These are phyloP conservation scores for Sporothrix protearum DNA, from an alignment of 2,329 filamentous ascomycete genomes.

Conservation along the genomic window DNA sequence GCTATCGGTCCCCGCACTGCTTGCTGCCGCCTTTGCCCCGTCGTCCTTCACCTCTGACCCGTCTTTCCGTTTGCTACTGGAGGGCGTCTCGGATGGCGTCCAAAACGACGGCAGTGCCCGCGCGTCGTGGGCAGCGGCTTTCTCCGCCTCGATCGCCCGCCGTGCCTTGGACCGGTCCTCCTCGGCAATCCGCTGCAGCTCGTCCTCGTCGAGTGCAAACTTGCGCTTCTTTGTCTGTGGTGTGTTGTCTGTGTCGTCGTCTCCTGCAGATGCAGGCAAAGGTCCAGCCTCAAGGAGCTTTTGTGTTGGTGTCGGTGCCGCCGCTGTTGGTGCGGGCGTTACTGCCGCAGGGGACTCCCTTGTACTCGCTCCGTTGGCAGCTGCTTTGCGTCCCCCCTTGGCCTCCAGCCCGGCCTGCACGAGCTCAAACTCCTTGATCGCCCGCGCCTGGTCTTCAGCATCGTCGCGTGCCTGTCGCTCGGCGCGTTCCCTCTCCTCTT, in stretches of 20 bases:
- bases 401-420: conserved; percentile 67
- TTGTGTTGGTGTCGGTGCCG: conserved; percentile 35
- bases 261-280: too few relatives aligned
- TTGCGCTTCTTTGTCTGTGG: conserved; percentile 61
- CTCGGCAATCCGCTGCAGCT: conserved; percentile 65
- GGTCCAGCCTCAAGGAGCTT: not conserved
- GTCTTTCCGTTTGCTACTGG: conserved; percentile 30
- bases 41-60: conserved; percentile 34
- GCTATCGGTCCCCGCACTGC: not conserved
- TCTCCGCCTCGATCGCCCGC: conserved; percentile 68
- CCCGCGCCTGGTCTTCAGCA: conserved; percentile 65
- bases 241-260: conserved; percentile 32
- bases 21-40: conserved; percentile 28
- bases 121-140: conserved; percentile 60
- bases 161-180: conserved; percentile 69
- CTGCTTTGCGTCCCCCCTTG: conserved; percentile 22
- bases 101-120: conserved; percentile 77
- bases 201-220: conserved; percentile 73
- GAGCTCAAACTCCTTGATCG: conserved; percentile 78
- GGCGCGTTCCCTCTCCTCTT: conserved; percentile 57
- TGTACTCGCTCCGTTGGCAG: conserved; percentile 27
- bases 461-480: conserved; percentile 60
- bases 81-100: conserved; percentile 80
- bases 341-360: conserved; percentile 10
- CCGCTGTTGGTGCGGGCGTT: not conserved